Base-by-base conservation (phyloP, 2,329 filamentous ascomycete species). In the Taxawa tesnikishii region DNA sequence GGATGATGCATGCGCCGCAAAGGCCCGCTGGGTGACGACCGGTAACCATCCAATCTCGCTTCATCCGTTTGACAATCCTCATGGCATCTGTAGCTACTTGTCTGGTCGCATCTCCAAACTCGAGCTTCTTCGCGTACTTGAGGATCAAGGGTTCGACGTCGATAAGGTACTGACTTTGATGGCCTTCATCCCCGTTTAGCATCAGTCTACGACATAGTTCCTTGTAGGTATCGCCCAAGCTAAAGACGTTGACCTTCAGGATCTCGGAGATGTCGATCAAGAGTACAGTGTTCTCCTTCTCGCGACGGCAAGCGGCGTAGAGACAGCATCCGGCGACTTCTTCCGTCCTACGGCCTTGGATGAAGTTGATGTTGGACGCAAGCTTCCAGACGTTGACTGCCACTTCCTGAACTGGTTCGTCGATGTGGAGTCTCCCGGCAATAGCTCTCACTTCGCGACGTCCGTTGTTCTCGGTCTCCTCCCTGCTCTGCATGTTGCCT, bases 31-130 rank as follows among this genome's bases (percentile, higher is more conserved):
- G 90, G 25, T 90, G 79, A 48, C 90, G 81, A 46, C 90, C 90
- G 52, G 87, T 84, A 28, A 87, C 79, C 74, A 98, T 96, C 87
- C 90, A 96, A 59, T 98, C 90, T 33, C 83, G 70, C 43, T 83
- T 87, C 90, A 98, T 96, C 39, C 90, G 79, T 54, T 81, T 78
- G 34, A 94, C 77, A 32, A 98, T 79, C 33, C 81, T 76, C 34
- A 87, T 77, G 5, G 90, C 90, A 48, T 94, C 85, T 44, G 82
- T 75, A 26, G 85, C 87, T 10, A 98, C 85, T 44, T 81, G 80
- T 51, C 81, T 78, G 11, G 81, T 87, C 41, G 79, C 72, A 23
- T 78, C 67, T 32, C 79, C 83, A 47, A 98, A 98, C 51, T 98
- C 88, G 31, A 98, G 78, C 53, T 88, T 87, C 38, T 77, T 76